Base-by-base conservation (phyloP, 2,329 filamentous ascomycete genomes). In the Myriosclerotinia scirpicola region DNA sequence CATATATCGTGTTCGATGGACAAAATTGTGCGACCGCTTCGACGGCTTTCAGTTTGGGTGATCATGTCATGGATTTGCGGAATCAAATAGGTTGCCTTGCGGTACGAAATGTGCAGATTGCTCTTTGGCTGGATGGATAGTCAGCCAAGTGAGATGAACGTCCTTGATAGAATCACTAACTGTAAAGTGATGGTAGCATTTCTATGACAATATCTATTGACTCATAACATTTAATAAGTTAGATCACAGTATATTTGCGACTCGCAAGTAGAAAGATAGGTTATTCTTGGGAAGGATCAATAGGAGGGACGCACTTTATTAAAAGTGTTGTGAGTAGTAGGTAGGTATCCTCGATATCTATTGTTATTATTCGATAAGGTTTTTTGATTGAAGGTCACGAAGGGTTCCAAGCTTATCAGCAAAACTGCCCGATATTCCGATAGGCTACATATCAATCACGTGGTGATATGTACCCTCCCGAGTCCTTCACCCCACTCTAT, bases 111-210 rank as follows among this genome's bases (percentile, higher is more conserved):
- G 36, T 46, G 40, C 40, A 42, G 59, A 56, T 22, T 55, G 40
- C 34, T 55, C 34, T 64, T 30, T 40, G 64, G 26, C 20, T 62
- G 58, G 40, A 50, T 46, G 65, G 20, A 54, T 42, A 26, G 26
- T 54, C 36, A 56, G 53, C 42, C 34, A 46, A 46, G 44, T 64
- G 36, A n/a, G 59, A 54, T 62, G 36, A 30, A 64, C 15, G 61
- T 12, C 12, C 61, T 64, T 44, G 61, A 53, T 15, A 34, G 48
- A 62, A 62, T 54, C 48, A 62, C 59, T 40, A 42, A 62, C 46
- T 54, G 34, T 22, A 46, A 46, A 63, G 38, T 63, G 46, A 40
- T 63, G 64, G 48, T 48, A 66, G 52, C 64, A 66, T 66, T 54
- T 54, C 64, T 42, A 40, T 54, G 64, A 42, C 50, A 60, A 60